Conservation (phyloP, 1,284 basidiomycete species). For the Pterulicium gracile region DNA sequence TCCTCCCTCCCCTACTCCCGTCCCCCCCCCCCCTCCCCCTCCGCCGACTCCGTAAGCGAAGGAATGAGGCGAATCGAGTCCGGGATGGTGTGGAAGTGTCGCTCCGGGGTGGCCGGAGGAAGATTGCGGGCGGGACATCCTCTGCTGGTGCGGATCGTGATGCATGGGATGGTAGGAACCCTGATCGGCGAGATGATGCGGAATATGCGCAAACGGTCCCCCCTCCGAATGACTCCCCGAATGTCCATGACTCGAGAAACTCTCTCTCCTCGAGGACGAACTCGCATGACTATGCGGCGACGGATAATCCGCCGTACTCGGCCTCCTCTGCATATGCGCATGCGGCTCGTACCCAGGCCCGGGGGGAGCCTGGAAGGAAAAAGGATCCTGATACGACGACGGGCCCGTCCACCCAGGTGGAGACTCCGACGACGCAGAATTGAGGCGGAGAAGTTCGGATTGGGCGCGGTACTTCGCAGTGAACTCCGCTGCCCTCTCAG, state of each 20-base stretch:
- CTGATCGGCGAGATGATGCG: neutral
- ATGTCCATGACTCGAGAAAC: neutral
- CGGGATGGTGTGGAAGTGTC: neutral
- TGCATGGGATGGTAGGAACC: neutral
- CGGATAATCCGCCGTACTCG: neutral
- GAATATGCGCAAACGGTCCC: neutral
- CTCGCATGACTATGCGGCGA: neutral
- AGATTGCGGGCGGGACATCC: too few species aligned
- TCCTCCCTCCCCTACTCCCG: neutral
- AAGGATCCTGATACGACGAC: too few species aligned
- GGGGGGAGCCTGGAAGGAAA: too few species aligned
- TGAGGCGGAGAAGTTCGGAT: slow-evolving; percentile 28
- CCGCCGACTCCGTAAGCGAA: neutral
- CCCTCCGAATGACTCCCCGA: neutral
- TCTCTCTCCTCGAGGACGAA: neutral
- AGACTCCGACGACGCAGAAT: too few species aligned
- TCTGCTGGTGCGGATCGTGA: too few species aligned
- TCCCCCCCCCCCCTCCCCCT: neutral
- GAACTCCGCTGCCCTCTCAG: slow-evolving; percentile 24
- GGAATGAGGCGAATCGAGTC: neutral
- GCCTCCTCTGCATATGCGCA: too few species aligned
- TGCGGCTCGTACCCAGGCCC: too few species aligned
- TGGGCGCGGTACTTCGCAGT: slow-evolving; percentile 38
- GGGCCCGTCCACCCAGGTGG: too few species aligned
- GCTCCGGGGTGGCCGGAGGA: neutral